Percentiles rank a stretch among this genome's conserved stretches.
phyloP scores from a whole-genome alignment of 169 alveolate genomes.

The Theileria annulata region DNA sequence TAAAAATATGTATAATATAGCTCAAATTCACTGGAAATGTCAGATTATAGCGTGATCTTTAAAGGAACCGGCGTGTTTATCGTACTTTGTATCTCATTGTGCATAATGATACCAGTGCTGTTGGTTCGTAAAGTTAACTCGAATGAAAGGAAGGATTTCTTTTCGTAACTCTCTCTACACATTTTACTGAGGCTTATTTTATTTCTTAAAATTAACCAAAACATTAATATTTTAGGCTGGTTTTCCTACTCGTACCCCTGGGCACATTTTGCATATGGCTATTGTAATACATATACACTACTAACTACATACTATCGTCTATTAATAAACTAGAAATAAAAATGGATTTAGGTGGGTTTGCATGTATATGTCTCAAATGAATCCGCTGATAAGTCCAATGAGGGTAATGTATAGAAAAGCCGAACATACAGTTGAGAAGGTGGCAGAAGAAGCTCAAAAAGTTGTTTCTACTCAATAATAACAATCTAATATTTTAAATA shows the following conservation, averaged over 20 bases:
- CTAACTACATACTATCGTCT: background rate
- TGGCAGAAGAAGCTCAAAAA: background rate
- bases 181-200: too few species aligned
- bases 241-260: conserved; percentile 38
- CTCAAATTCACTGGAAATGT: background rate
- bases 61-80: conserved; percentile 37
- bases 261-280: conserved; percentile 61
- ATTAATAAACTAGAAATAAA: background rate
- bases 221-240: conserved; percentile 43
- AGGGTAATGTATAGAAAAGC: conserved; percentile 31
- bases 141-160: conserved; percentile 1
- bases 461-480: background rate
- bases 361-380: conserved; percentile 67
- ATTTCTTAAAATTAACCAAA: too few species aligned
- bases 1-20: background rate
- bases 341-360: conserved; percentile 55
- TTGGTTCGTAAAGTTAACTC: conserved; percentile 8
- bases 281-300: conserved; percentile 34
- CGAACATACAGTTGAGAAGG: background rate
- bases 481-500: background rate
- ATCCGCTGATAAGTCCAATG: conserved; percentile 67
- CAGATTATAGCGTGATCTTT: background rate
- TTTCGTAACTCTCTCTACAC: conserved; percentile 20
- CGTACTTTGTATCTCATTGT: conserved; percentile 14
- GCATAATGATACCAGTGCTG: conserved; percentile 12